Conservation (phyloP, 176 grass and related monocot genomes). For the Metroxylon sagu region DNA sequence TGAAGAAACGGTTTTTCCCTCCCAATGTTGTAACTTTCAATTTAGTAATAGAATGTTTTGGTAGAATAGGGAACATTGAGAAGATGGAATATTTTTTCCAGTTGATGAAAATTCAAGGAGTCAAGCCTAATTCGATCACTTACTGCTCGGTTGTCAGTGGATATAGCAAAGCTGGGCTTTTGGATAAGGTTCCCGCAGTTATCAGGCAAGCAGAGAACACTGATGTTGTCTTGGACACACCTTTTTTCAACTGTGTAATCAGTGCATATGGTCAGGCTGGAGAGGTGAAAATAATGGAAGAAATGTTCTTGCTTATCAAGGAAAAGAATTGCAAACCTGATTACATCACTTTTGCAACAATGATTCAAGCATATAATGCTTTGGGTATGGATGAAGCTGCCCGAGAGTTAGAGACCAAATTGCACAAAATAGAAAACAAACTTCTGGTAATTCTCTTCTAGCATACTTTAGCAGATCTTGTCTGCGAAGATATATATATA, state of each 20-base stretch:
- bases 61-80: conserved; percentile 53
- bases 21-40: conserved; percentile 58
- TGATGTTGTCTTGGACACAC: conserved; percentile 58
- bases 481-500: no score
- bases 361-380: conserved; percentile 56
- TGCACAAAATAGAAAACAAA: conserved; percentile 23
- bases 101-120: conserved; percentile 74
- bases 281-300: conserved; percentile 81
- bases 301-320: conserved; percentile 71
- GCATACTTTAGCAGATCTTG: neutral
- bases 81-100: conserved; percentile 90
- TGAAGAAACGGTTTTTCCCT: conserved; percentile 58
- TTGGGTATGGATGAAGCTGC: conserved; percentile 54
- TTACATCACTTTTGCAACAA: conserved; percentile 51
- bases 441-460: conserved; percentile 29
- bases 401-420: conserved; percentile 34
- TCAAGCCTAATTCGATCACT: conserved; percentile 67
- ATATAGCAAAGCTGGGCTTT: conserved; percentile 58
- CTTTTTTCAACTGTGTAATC: conserved; percentile 86
- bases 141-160: conserved; percentile 76
- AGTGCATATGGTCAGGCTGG: conserved; percentile 56
- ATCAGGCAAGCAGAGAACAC: conserved; percentile 78
- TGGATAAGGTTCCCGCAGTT: conserved; percentile 59
- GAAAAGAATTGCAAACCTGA: conserved; percentile 76
- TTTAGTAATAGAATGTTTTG: conserved; percentile 67